Base-by-base conservation (phyloP, 352 stramenopile species). In the Pythium aristosporum region DNA sequence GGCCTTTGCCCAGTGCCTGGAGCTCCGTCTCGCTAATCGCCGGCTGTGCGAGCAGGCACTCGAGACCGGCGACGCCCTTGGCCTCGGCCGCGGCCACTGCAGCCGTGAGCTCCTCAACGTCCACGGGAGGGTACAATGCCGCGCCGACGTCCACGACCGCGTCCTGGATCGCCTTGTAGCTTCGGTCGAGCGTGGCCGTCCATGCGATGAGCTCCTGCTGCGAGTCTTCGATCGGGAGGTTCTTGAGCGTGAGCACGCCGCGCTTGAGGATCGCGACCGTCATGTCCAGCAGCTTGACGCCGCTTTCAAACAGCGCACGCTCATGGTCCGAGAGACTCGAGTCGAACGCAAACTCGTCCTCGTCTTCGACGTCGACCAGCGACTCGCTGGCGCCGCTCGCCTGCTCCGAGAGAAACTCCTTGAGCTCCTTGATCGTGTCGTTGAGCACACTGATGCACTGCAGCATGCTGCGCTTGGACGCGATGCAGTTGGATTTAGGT, bases 401-500 rank as follows among this genome's bases (percentile, higher is more conserved):
- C 44, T 91, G 69, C 44, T 92, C 83, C 10, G 57, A 63, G 18
- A 95, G 67, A 25, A 89, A 86, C 51, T 91, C 82, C 20, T 91
- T 83, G 11, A 95, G 71, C 69, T 95, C 86, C 36, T 88, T 81
- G 37, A 93, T 74, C 0, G 84, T 93, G 46, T 87, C 86, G 65
- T 93, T 92, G 37, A 95, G 62, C 68, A 95, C 84, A 25, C 80
- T 81, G 53, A 95, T 79, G 54, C 81, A 90, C 79, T 94, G 83
- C 8, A 96, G 63, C 87, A 94, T 96, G 49, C 82, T 88, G 52
- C 84, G 81, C 71, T 94, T 93, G 25, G 85, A 92, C 9, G 87
- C 83, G 30, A 92, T 81, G 56, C 84, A 92, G 65, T 96, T 96
- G 32, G 87, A 96, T 73, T 92, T 96, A 63, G 85, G 87, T 32